A percentile compares a stretch with the other conserved stretches of the same genome.
phyloP scores from a whole-genome alignment of 2,329 filamentous ascomycete species.

The Mycosphaerella sp. region DNA sequence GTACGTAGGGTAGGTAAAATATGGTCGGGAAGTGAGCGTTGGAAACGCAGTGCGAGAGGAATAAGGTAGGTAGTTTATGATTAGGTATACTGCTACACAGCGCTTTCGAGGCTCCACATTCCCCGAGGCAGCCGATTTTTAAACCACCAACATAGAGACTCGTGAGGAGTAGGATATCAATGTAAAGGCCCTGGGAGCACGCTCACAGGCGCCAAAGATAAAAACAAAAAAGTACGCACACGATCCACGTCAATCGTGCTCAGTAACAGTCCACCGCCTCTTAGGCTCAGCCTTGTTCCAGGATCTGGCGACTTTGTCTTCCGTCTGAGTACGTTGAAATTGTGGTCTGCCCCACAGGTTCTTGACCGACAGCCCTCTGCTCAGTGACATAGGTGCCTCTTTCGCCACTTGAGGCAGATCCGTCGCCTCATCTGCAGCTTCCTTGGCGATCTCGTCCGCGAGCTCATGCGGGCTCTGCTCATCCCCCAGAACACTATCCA shows the following conservation, averaged over 20 bases:
- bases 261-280: slow-evolving; percentile 21
- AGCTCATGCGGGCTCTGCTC: slow-evolving; percentile 6
- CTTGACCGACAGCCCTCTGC: slow-evolving; percentile 29
- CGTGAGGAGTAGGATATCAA: neutral
- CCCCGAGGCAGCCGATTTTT: too few relatives aligned
- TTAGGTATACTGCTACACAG: too few relatives aligned
- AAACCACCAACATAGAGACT: neutral
- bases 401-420: slow-evolving; percentile 17
- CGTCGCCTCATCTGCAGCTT: slow-evolving; percentile 16
- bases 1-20: too few relatives aligned
- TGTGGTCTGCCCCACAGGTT: slow-evolving; percentile 41
- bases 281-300: slow-evolving; percentile 18
- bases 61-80: too few relatives aligned
- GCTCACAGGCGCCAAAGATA: neutral
- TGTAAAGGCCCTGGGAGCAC: neutral
- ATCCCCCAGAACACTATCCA: slow-evolving; percentile 16
- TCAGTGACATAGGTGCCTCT: slow-evolving; percentile 20
- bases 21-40: too few relatives aligned
- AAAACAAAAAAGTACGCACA: neutral
- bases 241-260: slow-evolving; percentile 14
- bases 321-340: slow-evolving; percentile 10
- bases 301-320: slow-evolving; percentile 13
- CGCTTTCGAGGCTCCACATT: too few relatives aligned
- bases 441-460: slow-evolving; percentile 9
- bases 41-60: too few relatives aligned